Evolutionary conservation across 2,329 filamentous ascomycete species (phyloP).

Genomic region (Fusarium anguioides): DNA sequence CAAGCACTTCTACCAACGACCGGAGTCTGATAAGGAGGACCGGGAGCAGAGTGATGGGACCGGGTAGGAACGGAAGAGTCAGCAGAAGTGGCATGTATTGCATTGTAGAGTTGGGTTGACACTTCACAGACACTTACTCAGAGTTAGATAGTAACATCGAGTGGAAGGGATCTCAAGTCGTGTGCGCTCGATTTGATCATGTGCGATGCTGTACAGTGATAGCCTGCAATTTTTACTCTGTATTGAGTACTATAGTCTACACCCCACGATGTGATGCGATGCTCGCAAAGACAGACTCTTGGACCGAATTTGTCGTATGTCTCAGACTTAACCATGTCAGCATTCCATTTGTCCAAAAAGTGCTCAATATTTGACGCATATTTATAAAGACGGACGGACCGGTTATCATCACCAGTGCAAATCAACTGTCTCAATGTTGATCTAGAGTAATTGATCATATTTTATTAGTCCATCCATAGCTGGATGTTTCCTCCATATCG

Average conservation of each 20-base stretch:
- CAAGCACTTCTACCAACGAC: slow-evolving; percentile 33
- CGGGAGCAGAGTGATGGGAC: slow-evolving; percentile 4
- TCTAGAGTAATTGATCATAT: background rate
- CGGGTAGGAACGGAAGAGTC: slow-evolving; percentile 29
- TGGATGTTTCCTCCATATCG: background rate
- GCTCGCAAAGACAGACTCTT: slow-evolving; percentile 11
- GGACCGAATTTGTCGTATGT: background rate
- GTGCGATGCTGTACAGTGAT: slow-evolving; percentile 10
- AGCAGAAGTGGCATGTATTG: slow-evolving; percentile 12
- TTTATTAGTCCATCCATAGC: background rate
- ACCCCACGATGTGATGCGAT: slow-evolving; percentile 1
- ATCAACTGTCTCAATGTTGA: background rate
- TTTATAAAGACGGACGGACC: background rate
- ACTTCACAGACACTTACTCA: no score
- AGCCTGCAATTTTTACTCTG: background rate
- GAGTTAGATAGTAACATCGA: background rate
- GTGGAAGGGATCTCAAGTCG: background rate
- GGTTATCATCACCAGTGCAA: background rate
- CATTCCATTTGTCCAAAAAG: background rate
- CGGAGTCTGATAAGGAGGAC: slow-evolving; percentile 18
- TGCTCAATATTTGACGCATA: background rate
- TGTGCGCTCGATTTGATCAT: slow-evolving; percentile 34
- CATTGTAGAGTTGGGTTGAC: no score
- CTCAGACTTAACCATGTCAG: background rate
- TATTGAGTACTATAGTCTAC: no score